phyloP scores from a whole-genome alignment of 108 stramenopile genomes.

The Skeletonema marinoi region DNA sequence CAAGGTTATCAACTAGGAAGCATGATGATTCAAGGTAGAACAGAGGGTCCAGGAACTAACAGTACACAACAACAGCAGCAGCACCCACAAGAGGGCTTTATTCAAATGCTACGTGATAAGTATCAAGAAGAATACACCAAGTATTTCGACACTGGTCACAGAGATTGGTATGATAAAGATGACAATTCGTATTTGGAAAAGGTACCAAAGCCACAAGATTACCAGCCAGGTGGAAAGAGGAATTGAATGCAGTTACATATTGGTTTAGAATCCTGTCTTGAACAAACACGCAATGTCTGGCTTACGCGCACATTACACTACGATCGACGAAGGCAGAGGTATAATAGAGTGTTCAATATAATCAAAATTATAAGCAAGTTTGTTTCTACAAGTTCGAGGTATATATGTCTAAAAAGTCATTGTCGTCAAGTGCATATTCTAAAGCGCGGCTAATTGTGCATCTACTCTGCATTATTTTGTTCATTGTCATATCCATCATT shows the following conservation, averaged over 20 bases:
- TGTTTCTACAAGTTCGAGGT: background rate
- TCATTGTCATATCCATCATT: background rate
- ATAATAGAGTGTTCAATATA: background rate
- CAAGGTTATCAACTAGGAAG: conserved; percentile 64
- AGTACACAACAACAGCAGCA: background rate
- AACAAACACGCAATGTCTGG: background rate
- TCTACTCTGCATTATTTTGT: background rate
- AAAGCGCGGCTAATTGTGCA: background rate
- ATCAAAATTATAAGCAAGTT: background rate
- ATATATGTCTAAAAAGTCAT: background rate
- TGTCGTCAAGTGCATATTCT: background rate
- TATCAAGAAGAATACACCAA: conserved; percentile 72
- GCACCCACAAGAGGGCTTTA: conserved; percentile 52
- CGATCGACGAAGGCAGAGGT: background rate
- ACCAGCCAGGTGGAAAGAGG: conserved; percentile 48
- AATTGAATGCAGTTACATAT: conserved; percentile 19
- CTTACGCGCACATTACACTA: background rate
- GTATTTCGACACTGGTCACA: conserved; percentile 59
- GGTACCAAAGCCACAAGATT: conserved; percentile 57
- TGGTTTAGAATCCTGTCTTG: background rate
- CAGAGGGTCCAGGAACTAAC: conserved; percentile 1
- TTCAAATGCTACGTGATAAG: conserved; percentile 68
- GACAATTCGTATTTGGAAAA: conserved; percentile 83
- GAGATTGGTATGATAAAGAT: conserved; percentile 84
- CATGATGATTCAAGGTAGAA: conserved; percentile 41